Conservation (phyloP, 2,329 filamentous ascomycete genomes). For the Fusarium chlamydosporum region DNA sequence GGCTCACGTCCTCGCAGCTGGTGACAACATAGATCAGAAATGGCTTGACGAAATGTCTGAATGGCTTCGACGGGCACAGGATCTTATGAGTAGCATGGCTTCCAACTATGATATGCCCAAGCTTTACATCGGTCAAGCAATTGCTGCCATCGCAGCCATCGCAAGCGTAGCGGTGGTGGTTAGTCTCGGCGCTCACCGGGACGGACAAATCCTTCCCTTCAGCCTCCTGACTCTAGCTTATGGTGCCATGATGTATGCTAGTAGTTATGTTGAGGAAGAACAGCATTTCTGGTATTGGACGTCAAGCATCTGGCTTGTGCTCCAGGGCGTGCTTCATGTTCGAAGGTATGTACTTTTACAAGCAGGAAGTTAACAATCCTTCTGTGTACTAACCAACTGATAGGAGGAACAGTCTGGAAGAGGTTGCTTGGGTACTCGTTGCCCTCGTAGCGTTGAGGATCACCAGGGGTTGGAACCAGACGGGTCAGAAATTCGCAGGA, state of each 20-base stretch:
- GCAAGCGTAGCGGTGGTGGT: constrained; percentile 30
- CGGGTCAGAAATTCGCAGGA: constrained; percentile 95
- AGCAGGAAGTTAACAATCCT: too few relatives aligned
- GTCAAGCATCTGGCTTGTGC: constrained; percentile 76
- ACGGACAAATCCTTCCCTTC: constrained; percentile 59
- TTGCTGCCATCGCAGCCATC: constrained; percentile 55
- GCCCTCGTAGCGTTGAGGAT: constrained; percentile 76
- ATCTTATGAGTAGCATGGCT: constrained; percentile 86
- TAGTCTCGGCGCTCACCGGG: constrained; percentile 23
- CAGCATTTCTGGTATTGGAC: constrained; percentile 99
- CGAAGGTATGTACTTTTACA: constrained; percentile 54
- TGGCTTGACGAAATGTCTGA: constrained; percentile 62
- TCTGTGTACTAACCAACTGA: constrained; percentile 21
- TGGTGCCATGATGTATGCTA: constrained; percentile 94
- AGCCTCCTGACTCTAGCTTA: constrained; percentile 72
- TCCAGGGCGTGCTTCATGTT: constrained; percentile 65
- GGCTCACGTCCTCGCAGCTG: constrained; percentile 43
- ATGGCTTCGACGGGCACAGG: constrained; percentile 81
- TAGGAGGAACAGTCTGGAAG: constrained; percentile 50
- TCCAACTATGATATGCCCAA: constrained; percentile 88
- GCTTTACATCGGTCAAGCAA: constrained; percentile 64
- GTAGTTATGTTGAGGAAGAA: constrained; percentile 97
- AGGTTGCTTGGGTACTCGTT: constrained; percentile 55
- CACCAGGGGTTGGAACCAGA: constrained; percentile 91
- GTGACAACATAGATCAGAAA: constrained; percentile 52